Conservation (phyloP, 495 filamentous ascomycete genomes). For the Hypoxylon crocopeplum region DNA sequence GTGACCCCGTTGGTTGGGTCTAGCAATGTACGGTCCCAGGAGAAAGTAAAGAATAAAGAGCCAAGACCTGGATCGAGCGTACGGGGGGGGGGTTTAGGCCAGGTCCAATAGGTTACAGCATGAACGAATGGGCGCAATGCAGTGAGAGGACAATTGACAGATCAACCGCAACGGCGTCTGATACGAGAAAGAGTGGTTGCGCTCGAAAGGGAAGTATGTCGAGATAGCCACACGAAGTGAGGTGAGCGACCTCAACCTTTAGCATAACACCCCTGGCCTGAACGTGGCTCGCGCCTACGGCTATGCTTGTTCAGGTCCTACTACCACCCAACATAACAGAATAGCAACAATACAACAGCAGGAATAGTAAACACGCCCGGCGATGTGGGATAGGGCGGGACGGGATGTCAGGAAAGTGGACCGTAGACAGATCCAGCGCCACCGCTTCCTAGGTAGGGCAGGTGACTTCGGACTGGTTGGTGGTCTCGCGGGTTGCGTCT, state of each 20-base stretch:
- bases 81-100: conserved; percentile 19
- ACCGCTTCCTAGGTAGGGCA: conserved; percentile 26
- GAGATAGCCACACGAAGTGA: conserved; percentile 30
- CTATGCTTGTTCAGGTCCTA: conserved; percentile 20
- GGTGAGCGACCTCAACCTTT: conserved; percentile 21
- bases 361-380: conserved; percentile 17
- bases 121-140: conserved; percentile 30
- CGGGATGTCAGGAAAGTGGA: conserved; percentile 31
- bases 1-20: conserved; percentile 42
- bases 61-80: conserved; percentile 32
- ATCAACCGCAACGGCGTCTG: conserved; percentile 12
- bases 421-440: conserved; percentile 26
- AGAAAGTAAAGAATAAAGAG: conserved; percentile 38
- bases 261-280: conserved; percentile 7
- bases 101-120: conserved; percentile 35
- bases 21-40: conserved; percentile 41
- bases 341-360: conserved; percentile 17
- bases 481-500: not conserved
- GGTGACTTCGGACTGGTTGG: conserved; percentile 26
- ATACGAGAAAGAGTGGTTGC: conserved; percentile 33
- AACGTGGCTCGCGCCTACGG: conserved; percentile 31
- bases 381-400: conserved; percentile 35
- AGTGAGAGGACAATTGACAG: conserved; percentile 24
- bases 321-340: conserved; percentile 26
- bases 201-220: conserved; percentile 29